Conservation (phyloP, 2,329 filamentous ascomycete species). For the Fusarium tupiense region DNA sequence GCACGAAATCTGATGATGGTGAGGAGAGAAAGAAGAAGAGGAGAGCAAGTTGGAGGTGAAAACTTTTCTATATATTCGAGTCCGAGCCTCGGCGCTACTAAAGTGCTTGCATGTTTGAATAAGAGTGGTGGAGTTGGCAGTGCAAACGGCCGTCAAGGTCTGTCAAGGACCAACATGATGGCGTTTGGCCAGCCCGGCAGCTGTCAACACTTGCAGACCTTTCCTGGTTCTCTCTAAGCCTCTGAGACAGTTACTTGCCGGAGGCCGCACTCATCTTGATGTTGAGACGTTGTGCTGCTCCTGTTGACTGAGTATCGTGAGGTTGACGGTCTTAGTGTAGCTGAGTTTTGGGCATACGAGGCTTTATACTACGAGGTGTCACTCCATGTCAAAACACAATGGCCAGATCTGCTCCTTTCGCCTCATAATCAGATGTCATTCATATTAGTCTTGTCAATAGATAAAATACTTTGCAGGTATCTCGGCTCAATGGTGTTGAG, state of each 20-base stretch:
- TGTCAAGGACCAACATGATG: not conserved
- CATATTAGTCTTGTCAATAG: not conserved
- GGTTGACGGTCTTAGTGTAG: not conserved
- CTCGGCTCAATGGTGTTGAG: slow-evolving; percentile 3
- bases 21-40: not conserved
- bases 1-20: slow-evolving; percentile 17
- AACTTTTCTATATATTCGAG: not conserved
- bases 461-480: not conserved
- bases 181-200: not conserved
- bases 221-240: not conserved
- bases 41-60: not conserved
- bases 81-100: not conserved
- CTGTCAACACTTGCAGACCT: not conserved
- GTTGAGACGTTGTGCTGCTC: not conserved
- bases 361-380: not conserved
- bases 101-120: slow-evolving; percentile 3
- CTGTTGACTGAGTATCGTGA: slow-evolving; percentile 2
- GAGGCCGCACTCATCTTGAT: not conserved
- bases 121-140: not conserved
- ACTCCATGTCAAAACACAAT: not conserved
- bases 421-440: not conserved
- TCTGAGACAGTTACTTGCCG: not conserved
- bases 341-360: not conserved
- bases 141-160: slow-evolving; percentile 8
- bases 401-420: not conserved